Percentiles rank a stretch among this genome's conserved stretches.
phyloP scores from a whole-genome alignment of 768 basidiomycete species.

The Amanita thiersii region DNA sequence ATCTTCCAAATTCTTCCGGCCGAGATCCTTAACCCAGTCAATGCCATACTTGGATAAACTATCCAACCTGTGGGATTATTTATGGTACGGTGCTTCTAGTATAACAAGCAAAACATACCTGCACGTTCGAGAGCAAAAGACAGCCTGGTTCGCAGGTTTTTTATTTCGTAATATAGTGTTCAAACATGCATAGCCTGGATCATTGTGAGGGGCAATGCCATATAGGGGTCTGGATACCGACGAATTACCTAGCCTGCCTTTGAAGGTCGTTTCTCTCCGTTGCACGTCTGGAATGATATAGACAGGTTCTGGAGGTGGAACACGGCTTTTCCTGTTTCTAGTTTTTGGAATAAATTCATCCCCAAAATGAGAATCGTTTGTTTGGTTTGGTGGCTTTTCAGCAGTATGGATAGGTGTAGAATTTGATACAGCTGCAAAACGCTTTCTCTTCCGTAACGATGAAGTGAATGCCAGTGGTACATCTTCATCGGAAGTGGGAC shows the following conservation, averaged over 20 bases:
- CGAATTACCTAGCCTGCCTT: slow-evolving; percentile 47
- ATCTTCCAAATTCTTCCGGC: slow-evolving; percentile 67
- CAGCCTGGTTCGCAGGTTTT: slow-evolving; percentile 52
- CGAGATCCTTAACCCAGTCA: slow-evolving; percentile 77
- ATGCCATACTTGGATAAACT: slow-evolving; percentile 75
- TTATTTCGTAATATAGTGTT: slow-evolving; percentile 73
- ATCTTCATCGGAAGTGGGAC: too few relatives aligned
- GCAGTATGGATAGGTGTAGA: too few relatives aligned
- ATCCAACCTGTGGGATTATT: slow-evolving; percentile 47
- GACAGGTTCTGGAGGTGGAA: slow-evolving; percentile 35
- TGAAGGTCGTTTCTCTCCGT: slow-evolving; percentile 59
- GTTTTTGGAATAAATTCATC: slow-evolving; percentile 8
- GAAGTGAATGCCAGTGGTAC: too few relatives aligned
- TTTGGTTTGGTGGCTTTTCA: too few relatives aligned
- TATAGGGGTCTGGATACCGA: not conserved
- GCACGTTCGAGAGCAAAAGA: slow-evolving; percentile 75
- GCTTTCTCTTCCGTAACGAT: too few relatives aligned
- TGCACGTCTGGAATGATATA: slow-evolving; percentile 71
- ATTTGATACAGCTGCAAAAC: too few relatives aligned
- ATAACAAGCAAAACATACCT: slow-evolving; percentile 26
- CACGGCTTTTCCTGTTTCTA: slow-evolving; percentile 16
- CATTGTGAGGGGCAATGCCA: not conserved
- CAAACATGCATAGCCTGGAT: slow-evolving; percentile 75
- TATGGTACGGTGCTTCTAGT: not conserved
- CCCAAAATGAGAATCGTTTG: too few relatives aligned